phyloP scores from a whole-genome alignment of 345 rosid species.

The Aquilaria yunnanensis region DNA sequence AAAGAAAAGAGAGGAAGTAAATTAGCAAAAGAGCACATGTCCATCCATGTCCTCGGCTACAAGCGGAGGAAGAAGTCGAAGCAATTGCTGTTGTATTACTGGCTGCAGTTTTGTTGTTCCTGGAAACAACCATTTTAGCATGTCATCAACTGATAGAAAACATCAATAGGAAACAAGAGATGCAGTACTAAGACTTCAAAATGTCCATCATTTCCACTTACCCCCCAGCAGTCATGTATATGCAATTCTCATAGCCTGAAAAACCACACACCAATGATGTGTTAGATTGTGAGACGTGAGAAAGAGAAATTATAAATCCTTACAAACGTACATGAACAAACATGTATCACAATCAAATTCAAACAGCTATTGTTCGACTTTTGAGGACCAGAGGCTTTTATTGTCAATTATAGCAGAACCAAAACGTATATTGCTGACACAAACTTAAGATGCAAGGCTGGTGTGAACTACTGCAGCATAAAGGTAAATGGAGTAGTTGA shows the following conservation, averaged over 20 bases:
- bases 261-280: constrained; percentile 2
- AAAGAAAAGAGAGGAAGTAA: background rate
- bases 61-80: constrained; percentile 24
- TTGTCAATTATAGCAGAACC: too few relatives aligned
- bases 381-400: too few relatives aligned
- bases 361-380: background rate
- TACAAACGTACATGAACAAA: background rate
- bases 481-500: background rate
- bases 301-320: background rate
- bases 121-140: constrained; percentile 16
- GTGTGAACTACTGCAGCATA: background rate
- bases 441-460: too few relatives aligned
- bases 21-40: background rate
- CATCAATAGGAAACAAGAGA: constrained; percentile 1
- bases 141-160: background rate
- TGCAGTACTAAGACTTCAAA: background rate
- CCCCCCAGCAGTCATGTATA: constrained; percentile 40
- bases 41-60: background rate
- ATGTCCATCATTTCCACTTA: constrained; percentile 21
- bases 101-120: constrained; percentile 45
- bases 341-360: background rate
- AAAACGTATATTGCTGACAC: too few relatives aligned
- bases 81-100: constrained; percentile 42
- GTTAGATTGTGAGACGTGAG: background rate
- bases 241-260: constrained; percentile 60